phyloP scores from a whole-genome alignment of 352 stramenopile genomes.

The Pythium myriotylum region DNA sequence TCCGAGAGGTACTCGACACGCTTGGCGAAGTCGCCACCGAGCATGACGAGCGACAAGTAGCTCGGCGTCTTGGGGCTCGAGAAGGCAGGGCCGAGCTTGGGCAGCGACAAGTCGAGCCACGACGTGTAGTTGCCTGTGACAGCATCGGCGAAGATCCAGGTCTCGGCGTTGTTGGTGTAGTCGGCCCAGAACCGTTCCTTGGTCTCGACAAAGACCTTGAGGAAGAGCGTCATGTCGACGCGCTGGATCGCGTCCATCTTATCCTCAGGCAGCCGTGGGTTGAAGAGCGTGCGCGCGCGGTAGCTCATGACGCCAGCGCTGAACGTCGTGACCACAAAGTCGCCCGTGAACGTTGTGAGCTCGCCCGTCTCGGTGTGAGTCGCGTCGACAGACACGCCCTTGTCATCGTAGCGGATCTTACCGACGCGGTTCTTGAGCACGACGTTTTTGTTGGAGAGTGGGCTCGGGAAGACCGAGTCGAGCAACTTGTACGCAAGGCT shows the following conservation, averaged over 20 bases:
- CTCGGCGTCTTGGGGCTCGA: neutral
- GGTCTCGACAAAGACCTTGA: slow-evolving; percentile 12
- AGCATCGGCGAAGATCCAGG: slow-evolving; percentile 7
- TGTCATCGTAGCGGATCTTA: slow-evolving; percentile 8
- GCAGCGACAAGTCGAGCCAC: slow-evolving; percentile 8
- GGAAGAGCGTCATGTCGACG: slow-evolving; percentile 12
- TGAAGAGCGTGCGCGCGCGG: slow-evolving; percentile 5
- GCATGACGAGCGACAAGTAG: slow-evolving; percentile 1
- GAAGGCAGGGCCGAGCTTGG: slow-evolving; percentile 8
- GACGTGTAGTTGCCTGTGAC: slow-evolving; percentile 12
- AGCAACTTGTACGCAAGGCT: slow-evolving; percentile 10
- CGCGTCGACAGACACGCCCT: neutral
- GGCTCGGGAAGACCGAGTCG: slow-evolving; percentile 12
- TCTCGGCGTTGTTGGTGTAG: slow-evolving; percentile 1
- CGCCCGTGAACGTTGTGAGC: neutral
- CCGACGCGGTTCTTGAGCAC: slow-evolving; percentile 10
- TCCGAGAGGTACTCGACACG: slow-evolving; percentile 3
- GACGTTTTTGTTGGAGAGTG: slow-evolving; percentile 8
- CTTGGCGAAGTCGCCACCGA: slow-evolving; percentile 5
- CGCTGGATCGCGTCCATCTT: slow-evolving; percentile 13
- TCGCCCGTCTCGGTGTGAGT: neutral
- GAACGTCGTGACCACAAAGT: slow-evolving; percentile 11
- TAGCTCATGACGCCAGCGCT: slow-evolving; percentile 10
- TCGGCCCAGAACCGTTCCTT: slow-evolving; percentile 12
- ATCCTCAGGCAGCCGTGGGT: neutral